Base-by-base conservation (phyloP, 345 rosid species). In the Physaria fendleri region DNA sequence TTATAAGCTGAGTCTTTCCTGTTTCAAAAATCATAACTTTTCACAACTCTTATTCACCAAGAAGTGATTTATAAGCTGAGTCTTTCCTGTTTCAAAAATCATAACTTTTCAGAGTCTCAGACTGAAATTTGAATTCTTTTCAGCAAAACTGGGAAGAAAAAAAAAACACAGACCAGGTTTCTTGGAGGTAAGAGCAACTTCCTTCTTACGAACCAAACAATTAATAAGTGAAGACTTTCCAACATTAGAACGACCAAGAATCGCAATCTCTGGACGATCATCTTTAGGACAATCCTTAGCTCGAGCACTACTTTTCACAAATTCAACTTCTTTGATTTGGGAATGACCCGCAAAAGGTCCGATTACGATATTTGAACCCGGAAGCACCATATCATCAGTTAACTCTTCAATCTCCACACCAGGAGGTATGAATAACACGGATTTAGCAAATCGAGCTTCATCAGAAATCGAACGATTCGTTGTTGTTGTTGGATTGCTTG, bases 1-100 rank as follows among this genome's bases (percentile, higher is more conserved):
- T 92, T 13, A 92, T 88, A 64, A 86, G 78, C 83, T 92, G 98
- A 24, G 98, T 92, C 79, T 92, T 92, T 65, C 97, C 97, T 88
- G 76, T 25, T 51, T 10, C 27, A 22, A 2, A 2, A 1, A 10
- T 13, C 24, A 32, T 32, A 6, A 2, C n/a, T n/a, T n/a, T n/a
- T n/a, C n/a, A n/a, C 95, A 92, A 73, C 89, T 86, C 76, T 78
- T 88, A 65, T 88, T 92, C 80, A 92, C 93, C 78, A 88, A 71
- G 72, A 88, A 88, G 74, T 92, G 94, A 73, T 92, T 92, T 13
- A 92, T 88, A 64, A 86, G 78, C 83, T 92, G 98, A 24, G 98
- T 92, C 79, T 92, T 92, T 65, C 97, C 97, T 88, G 76, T 25
- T 51, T 10, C 27, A 22, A 27, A 46, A 38, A 1, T 8, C 8